These are phyloP conservation scores for Castanea crenata DNA, from an alignment of 306 rosid genomes.

Conservation along the genomic window DNA sequence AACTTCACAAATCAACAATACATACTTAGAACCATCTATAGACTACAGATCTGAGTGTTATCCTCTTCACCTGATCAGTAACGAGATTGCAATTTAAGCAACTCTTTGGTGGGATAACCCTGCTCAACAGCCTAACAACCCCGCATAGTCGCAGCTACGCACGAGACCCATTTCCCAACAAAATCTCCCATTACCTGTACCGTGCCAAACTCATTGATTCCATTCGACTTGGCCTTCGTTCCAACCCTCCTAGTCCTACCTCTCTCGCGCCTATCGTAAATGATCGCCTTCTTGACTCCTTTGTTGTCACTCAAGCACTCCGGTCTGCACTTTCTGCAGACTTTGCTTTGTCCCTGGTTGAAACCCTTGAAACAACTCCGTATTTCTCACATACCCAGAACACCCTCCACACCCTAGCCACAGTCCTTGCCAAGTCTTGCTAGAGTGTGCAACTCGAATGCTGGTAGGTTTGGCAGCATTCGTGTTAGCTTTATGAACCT, in stretches of 20 bases:
- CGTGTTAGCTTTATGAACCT: conserved; percentile 59
- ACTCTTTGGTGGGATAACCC: conserved; percentile 19
- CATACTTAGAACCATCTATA: neutral
- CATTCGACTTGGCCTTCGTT: conserved; percentile 65
- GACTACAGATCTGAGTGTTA: neutral
- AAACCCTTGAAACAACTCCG: conserved; percentile 31
- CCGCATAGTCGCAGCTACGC: conserved; percentile 46
- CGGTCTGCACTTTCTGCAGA: conserved; percentile 74
- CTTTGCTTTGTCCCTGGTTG: conserved; percentile 52
- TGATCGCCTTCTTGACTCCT: conserved; percentile 58
- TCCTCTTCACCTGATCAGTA: neutral
- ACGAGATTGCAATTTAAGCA: conserved; percentile 31
- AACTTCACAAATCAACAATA: neutral
- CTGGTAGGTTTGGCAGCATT: conserved; percentile 46
- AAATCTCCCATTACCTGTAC: conserved; percentile 64
- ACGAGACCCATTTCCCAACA: conserved; percentile 62
- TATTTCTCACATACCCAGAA: conserved; percentile 59
- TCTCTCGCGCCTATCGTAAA: conserved; percentile 44
- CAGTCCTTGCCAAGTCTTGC: conserved; percentile 65
- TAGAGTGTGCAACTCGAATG: conserved; percentile 42
- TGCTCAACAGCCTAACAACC: conserved; percentile 20
- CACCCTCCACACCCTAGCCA: conserved; percentile 65
- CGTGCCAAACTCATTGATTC: conserved; percentile 78
- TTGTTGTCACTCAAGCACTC: conserved; percentile 61
- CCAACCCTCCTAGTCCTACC: conserved; percentile 31